phyloP scores from a whole-genome alignment of 495 filamentous ascomycete species.

The Letharia lupina region DNA sequence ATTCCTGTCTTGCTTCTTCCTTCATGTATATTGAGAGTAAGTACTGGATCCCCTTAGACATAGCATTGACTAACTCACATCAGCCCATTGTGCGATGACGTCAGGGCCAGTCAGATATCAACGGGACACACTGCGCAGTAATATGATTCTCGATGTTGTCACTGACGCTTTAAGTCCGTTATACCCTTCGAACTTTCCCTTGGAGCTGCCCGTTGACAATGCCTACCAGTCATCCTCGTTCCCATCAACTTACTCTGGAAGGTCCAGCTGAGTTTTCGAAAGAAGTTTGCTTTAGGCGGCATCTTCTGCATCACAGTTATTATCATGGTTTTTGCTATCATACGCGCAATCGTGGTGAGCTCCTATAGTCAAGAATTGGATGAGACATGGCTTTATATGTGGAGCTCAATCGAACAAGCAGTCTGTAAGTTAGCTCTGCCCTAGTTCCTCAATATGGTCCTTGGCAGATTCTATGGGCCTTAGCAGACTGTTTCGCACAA shows the following conservation, averaged over 20 bases:
- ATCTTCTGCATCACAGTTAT: background rate
- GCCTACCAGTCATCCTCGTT: background rate
- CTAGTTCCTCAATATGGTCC: no score
- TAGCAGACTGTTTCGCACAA: background rate
- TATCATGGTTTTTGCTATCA: background rate
- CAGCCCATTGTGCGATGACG: background rate
- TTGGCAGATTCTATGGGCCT: background rate
- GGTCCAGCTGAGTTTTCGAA: background rate
- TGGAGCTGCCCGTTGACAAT: background rate
- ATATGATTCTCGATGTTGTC: background rate
- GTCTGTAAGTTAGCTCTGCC: background rate
- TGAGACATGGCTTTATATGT: background rate
- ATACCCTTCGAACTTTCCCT: no score
- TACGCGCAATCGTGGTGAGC: background rate
- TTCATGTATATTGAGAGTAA: background rate
- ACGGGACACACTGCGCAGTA: background rate
- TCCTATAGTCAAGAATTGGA: background rate
- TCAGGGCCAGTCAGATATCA: background rate
- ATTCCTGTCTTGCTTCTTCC: no score
- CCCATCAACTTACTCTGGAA: background rate
- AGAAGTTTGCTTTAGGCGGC: background rate
- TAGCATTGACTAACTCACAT: background rate
- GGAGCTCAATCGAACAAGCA: background rate
- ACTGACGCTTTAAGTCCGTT: background rate
- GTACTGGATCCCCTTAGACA: background rate